These are phyloP conservation scores for Penicillium oxalicum DNA, from an alignment of 2,329 filamentous ascomycete genomes.

Conservation along the genomic window DNA sequence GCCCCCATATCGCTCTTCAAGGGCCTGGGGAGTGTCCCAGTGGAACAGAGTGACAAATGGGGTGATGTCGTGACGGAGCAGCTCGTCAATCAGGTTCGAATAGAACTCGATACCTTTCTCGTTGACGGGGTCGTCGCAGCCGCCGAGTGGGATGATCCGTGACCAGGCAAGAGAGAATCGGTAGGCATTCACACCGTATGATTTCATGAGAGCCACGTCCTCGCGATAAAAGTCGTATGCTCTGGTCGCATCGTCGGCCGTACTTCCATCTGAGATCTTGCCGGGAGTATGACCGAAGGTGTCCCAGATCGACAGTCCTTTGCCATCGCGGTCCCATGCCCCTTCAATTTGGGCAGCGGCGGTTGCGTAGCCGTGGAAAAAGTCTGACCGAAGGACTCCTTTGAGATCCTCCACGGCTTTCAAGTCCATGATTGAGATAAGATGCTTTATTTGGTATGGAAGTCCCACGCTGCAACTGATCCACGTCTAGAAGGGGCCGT, in stretches of 20 bases:
- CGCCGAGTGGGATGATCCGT: conserved; percentile 71
- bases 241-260: conserved; percentile 69
- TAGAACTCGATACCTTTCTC: conserved; percentile 71
- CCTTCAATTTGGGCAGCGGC: conserved; percentile 63
- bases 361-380: conserved; percentile 28
- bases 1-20: conserved; percentile 72
- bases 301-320: conserved; percentile 76
- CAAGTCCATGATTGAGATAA: conserved; percentile 17
- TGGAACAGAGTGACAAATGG: conserved; percentile 76
- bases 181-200: conserved; percentile 64
- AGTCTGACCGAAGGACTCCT: conserved; percentile 21
- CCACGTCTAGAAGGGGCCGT: too few relatives aligned
- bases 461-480: too few relatives aligned
- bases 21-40: conserved; percentile 70
- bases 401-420: conserved; percentile 23
- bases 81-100: conserved; percentile 65
- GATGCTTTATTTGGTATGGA: not conserved
- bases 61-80: conserved; percentile 64
- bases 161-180: conserved; percentile 73
- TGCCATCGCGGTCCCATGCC: conserved; percentile 63
- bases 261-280: conserved; percentile 69
- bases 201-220: conserved; percentile 68
- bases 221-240: conserved; percentile 69
- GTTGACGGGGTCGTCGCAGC: conserved; percentile 69
- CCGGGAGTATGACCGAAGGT: conserved; percentile 67